A percentile compares a stretch with the other conserved stretches of the same genome.
These are phyloP conservation scores for Glycyrrhiza uralensis DNA, from an alignment of 306 rosid species.

Conservation along the genomic window DNA sequence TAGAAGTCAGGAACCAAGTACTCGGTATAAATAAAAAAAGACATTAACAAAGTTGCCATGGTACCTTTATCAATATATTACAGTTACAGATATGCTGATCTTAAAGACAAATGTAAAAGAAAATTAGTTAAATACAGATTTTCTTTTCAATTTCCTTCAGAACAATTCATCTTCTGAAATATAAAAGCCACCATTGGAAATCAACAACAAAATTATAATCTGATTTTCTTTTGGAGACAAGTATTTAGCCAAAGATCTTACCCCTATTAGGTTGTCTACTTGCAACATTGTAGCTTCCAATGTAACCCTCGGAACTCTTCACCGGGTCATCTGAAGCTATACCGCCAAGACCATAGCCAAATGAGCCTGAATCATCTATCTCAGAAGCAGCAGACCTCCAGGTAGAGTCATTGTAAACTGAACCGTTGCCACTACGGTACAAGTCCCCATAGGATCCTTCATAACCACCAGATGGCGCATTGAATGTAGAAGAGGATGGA, in stretches of 20 bases:
- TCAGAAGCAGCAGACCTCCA: constrained; percentile 86
- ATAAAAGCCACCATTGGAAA: constrained; percentile 19
- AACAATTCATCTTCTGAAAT: constrained; percentile 20
- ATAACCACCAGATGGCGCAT: constrained; percentile 56
- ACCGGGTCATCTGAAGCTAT: constrained; percentile 67
- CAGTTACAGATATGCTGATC: background rate
- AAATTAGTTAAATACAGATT: background rate
- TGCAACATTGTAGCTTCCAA: constrained; percentile 76
- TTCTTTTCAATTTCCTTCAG: constrained; percentile 3
- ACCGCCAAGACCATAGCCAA: constrained; percentile 68
- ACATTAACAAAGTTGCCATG: background rate
- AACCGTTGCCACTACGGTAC: constrained; percentile 54
- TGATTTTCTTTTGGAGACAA: constrained; percentile 14
- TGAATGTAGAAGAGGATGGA: constrained; percentile 57
- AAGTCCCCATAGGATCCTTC: constrained; percentile 77
- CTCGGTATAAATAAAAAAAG: constrained; percentile 6
- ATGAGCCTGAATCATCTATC: constrained; percentile 73
- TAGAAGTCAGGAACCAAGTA: constrained; percentile 3
- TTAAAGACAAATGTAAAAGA: background rate
- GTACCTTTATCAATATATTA: constrained; percentile 20
- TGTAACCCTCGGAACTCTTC: constrained; percentile 73
- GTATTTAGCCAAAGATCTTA: constrained; percentile 40
- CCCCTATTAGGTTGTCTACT: constrained; percentile 95
- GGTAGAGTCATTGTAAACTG: constrained; percentile 70
- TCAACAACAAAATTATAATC: background rate